These are phyloP conservation scores for Psidium friedrichsthalianum DNA, from an alignment of 345 rosid genomes.

Conservation along the genomic window DNA sequence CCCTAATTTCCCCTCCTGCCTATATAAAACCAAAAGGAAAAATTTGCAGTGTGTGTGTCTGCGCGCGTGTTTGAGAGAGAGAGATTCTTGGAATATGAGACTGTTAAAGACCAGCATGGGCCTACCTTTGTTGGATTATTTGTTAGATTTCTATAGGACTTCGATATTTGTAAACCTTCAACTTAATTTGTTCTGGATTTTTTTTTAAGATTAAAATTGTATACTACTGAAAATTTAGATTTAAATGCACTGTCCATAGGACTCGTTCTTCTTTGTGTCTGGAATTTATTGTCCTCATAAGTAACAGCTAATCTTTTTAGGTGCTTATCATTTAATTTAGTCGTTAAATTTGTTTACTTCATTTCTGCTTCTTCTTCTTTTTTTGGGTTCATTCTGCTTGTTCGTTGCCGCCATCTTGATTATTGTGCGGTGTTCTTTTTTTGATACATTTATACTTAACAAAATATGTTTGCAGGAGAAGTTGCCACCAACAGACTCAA, in stretches of 20 bases:
- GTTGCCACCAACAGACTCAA: conserved; percentile 94
- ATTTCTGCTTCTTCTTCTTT: background rate
- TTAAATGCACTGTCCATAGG: background rate
- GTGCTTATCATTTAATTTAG: background rate
- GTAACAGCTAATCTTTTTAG: background rate
- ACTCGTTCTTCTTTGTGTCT: background rate
- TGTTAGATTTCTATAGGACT: background rate
- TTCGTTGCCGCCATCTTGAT: background rate
- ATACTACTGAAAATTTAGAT: background rate
- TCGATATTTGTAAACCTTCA: background rate
- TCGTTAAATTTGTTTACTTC: background rate
- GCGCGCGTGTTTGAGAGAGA: background rate
- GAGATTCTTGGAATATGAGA: background rate
- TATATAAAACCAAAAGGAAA: background rate
- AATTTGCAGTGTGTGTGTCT: background rate
- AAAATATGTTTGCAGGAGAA: conserved; percentile 40
- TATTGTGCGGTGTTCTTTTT: background rate
- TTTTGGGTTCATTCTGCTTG: background rate
- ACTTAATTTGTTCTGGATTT: background rate
- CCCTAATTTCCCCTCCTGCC: background rate
- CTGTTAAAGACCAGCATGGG: background rate
- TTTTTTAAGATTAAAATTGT: background rate
- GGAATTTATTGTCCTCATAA: background rate
- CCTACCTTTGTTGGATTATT: background rate
- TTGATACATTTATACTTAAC: background rate